Evolutionary conservation across 1,284 basidiomycete species (phyloP), one percentile per base, ranked within the genome.

Genomic region (Trichosporon faecale): DNA sequence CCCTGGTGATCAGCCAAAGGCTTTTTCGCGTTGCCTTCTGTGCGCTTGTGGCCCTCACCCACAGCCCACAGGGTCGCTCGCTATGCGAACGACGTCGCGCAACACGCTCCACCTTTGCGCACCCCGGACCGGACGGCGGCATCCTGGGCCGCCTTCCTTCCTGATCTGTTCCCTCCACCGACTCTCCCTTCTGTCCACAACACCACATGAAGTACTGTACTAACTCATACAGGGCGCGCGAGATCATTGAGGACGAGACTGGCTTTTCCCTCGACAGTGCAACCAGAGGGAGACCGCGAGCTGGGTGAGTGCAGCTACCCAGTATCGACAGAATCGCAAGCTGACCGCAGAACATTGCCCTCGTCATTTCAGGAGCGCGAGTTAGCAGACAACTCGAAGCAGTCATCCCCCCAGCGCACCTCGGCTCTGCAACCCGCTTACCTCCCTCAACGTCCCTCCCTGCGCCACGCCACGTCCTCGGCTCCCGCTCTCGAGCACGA

Each of bases 161-260:
- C 3, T 27, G 3, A 35, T 37, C 35, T 37, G 8, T 25, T 14
- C 63, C 35, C 21, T 27, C 35, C 63, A 40, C 35, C 63, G 25
- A 23, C 23, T 33, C 21, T 64, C 27, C 35, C 35, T 21, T 49
- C 67, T 23, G 29, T 25, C 40, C 27, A n/a, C 57, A 21, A 46
- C 40, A 37, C 21, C 29, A 31, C 44, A 40, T 52, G 44, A 55
- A 18, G 66, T 14, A 27, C 25, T 33, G 35, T 16, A 9, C 31
- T 40, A n/a, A 27, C 52, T 14, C 33, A 23, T 23, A 31, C 79
- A 93, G 92, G 79, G 91, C 92, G 68, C 87, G 92, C 78, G 92
- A 93, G 84, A 86, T 92, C 66, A 89, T 90, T 79, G 90, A 89
- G 52, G 91, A 91, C 83, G 89, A 90, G 79, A 86, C 88, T 74